phyloP scores from a whole-genome alignment of 129 eudicot species.

The Logfia minima region DNA sequence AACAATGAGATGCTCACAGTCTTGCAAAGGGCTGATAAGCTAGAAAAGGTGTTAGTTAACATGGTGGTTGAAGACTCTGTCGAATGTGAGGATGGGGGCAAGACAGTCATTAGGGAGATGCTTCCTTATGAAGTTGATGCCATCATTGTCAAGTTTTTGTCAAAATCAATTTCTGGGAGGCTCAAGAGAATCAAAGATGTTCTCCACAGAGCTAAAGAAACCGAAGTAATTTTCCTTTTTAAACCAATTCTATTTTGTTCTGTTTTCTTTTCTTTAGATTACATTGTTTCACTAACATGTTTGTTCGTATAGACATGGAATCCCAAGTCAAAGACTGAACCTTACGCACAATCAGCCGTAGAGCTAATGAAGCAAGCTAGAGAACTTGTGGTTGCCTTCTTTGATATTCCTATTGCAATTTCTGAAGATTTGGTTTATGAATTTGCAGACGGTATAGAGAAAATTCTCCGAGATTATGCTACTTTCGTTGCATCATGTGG shows the following conservation, averaged over 20 bases:
- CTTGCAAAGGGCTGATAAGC: conserved; percentile 80
- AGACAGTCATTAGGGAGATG: conserved; percentile 66
- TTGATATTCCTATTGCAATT: conserved; percentile 61
- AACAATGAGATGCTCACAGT: conserved; percentile 55
- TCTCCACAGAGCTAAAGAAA: conserved; percentile 66
- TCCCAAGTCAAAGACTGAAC: conserved; percentile 90
- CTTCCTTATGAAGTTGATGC: conserved; percentile 81
- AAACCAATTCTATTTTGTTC: not conserved
- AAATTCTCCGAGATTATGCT: conserved; percentile 52
- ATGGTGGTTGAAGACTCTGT: conserved; percentile 88
- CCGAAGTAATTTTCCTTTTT: conserved; percentile 48
- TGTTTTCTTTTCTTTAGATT: not conserved
- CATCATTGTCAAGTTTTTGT: conserved; percentile 50
- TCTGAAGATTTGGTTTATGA: conserved; percentile 62
- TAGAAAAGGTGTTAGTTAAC: conserved; percentile 73
- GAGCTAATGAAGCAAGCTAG: conserved; percentile 66
- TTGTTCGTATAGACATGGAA: conserved; percentile 72
- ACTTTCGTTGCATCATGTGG: conserved; percentile 81
- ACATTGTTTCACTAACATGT: not conserved
- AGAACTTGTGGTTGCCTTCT: conserved; percentile 63
- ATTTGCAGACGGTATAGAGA: conserved; percentile 71
- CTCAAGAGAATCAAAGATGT: conserved; percentile 52
- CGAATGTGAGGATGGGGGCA: conserved; percentile 87
- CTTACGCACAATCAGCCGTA: conserved; percentile 77
- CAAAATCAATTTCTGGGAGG: conserved; percentile 66